phyloP scores from a whole-genome alignment of 257 asterid genomes.

The Solanum sitiens region DNA sequence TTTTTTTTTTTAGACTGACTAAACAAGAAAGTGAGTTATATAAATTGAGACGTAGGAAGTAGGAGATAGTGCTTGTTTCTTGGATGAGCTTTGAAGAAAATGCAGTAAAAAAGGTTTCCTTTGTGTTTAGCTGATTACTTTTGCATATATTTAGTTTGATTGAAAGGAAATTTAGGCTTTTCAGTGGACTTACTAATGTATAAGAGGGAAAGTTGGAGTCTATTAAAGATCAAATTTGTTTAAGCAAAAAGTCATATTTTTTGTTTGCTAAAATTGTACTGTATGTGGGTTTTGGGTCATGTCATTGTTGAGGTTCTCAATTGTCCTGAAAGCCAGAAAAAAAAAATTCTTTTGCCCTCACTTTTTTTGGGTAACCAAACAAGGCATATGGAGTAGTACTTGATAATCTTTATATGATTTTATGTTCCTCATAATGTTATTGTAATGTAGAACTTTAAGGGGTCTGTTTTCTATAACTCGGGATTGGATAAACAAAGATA shows the following conservation, averaged over 20 bases:
- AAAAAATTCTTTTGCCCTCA: neutral
- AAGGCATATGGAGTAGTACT: neutral
- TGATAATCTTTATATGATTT: neutral
- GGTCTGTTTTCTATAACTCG: neutral
- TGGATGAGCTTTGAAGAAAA: neutral
- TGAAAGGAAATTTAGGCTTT: neutral
- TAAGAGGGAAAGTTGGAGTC: neutral
- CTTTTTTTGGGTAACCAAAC: conserved; percentile 4
- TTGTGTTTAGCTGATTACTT: neutral
- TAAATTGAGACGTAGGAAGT: too few relatives aligned
- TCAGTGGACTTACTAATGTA: neutral
- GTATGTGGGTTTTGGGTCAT: neutral
- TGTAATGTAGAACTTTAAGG: neutral
- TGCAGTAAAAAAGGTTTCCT: neutral
- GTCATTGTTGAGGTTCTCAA: neutral
- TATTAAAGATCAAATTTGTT: too few relatives aligned
- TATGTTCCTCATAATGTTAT: conserved; percentile 10
- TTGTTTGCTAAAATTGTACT: neutral
- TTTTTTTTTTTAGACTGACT: rapidly evolving
- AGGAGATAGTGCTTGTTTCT: neutral
- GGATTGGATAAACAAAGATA: too few relatives aligned
- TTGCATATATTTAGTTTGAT: neutral
- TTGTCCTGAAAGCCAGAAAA: neutral
- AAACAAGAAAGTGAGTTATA: rapidly evolving
- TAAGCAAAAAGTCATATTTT: neutral